Conservation (phyloP, 192 early-diverging fungal species). For the Podila minutissima region DNA sequence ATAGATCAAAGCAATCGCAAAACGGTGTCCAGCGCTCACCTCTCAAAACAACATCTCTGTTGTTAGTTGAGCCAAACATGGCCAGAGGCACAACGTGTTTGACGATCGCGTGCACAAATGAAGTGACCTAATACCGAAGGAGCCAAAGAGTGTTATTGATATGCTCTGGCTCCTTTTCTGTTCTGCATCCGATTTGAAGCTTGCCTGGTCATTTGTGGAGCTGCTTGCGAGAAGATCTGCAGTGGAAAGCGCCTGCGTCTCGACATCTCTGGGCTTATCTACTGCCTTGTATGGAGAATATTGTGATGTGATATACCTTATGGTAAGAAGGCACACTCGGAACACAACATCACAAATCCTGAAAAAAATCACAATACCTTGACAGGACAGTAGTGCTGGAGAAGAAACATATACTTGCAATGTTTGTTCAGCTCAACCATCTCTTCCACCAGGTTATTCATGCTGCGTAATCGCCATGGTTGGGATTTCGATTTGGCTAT, state of each 20-base stretch:
- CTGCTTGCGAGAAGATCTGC: slow-evolving; percentile 4
- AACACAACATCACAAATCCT: background rate
- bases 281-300: slow-evolving; percentile 8
- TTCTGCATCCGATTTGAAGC: too few species aligned
- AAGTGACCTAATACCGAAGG: slow-evolving; percentile 47
- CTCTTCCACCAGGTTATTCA: slow-evolving; percentile 41
- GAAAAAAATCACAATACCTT: slow-evolving; percentile 21
- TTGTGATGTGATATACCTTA: background rate
- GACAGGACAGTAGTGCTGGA: slow-evolving; percentile 59
- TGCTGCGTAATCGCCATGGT: slow-evolving; percentile 19
- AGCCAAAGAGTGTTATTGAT: background rate
- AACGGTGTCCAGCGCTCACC: slow-evolving; percentile 19
- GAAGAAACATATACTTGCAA: slow-evolving; percentile 54
- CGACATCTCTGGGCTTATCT: background rate
- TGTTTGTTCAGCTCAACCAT: slow-evolving; percentile 56
- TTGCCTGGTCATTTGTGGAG: slow-evolving; percentile 17
- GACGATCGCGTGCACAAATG: slow-evolving; percentile 58
- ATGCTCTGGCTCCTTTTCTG: too few species aligned
- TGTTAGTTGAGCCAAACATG: slow-evolving; percentile 70
- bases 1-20: background rate
- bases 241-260: slow-evolving; percentile 2
- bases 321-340: background rate
- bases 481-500: background rate
- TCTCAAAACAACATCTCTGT: slow-evolving; percentile 62
- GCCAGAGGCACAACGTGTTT: slow-evolving; percentile 68